Evolutionary conservation across 2,329 filamentous ascomycete species (phyloP), one percentile per base, ranked within the genome.

Genomic region (Phyllosticta ampelicida): DNA sequence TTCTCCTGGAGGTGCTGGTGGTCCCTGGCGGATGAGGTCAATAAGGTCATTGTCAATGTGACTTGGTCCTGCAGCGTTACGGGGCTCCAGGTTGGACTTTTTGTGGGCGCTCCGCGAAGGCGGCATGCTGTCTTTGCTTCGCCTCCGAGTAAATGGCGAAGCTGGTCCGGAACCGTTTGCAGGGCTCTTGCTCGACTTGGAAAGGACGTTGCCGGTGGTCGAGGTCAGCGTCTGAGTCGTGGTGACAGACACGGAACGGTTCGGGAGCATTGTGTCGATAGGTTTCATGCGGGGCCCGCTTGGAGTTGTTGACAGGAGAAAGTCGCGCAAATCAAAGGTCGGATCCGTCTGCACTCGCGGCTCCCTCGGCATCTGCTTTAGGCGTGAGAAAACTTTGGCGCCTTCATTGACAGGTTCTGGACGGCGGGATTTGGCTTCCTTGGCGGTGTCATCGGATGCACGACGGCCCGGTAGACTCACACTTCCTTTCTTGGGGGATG

Each of bases 21-120:
- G 90, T 0, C 91, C 92, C 68, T 89, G 86, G 51, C 91, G 86
- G 63, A 99, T 95, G 70, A 99, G 97, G 69, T 97, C 91, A 63
- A 96, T 96, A 60, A 99, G 76, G 61, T 96, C 94, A 11, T 89
- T 87, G 59, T 86, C 95, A 63, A 86, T 85, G 54, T 83, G 83
- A 55, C 75, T 76, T 54, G 84, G 79, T 16, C 84, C 79, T 49
- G 80, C 78, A 44, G 89, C 83, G 61, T 90, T 85, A 53, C 90
- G 86, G 60, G 92, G 70, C 54, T 73, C 70, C 65, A 74, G 71
- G 55, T 70, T 69, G 13, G 65, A 49, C 23, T 68, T 53, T 44
- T 44, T 44, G 36, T 44, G 36, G 13, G 13, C n/a, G 36, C 36
- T 44, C 11, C 36, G 36, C 36, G 36, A 16, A 18, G 36, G 36